Conservation (phyloP, 371 early-diverging fungal genomes). For the Mucor sp. region DNA sequence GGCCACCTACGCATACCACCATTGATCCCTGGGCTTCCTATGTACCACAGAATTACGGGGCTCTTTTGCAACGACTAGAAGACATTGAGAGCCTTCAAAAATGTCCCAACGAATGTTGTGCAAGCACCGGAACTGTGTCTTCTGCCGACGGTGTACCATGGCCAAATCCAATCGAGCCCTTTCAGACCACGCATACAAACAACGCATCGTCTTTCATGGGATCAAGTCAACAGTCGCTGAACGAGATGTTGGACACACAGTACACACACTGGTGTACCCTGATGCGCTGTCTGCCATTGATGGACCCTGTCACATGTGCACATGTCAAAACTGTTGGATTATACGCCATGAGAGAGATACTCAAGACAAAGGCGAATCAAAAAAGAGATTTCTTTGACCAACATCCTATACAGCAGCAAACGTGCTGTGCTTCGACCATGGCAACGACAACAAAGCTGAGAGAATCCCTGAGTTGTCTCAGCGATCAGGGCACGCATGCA, state of each 20-base stretch:
- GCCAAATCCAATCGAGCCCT: conserved; percentile 29
- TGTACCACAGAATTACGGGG: conserved; percentile 33
- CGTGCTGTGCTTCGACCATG: not conserved
- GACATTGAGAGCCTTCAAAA: conserved; percentile 17
- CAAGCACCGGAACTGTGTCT: conserved; percentile 7
- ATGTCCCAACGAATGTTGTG: conserved; percentile 16
- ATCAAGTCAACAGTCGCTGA: not conserved
- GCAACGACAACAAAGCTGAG: conserved; percentile 3
- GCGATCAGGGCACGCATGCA: not conserved
- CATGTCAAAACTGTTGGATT: conserved; percentile 37
- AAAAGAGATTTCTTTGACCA: conserved; percentile 3
- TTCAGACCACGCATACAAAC: not conserved
- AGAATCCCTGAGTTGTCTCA: conserved; percentile 12
- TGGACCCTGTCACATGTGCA: conserved; percentile 29
- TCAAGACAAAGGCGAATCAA: conserved; percentile 24
- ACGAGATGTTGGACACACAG: conserved; percentile 15
- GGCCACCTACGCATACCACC: not conserved
- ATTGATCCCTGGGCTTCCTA: conserved; percentile 38
- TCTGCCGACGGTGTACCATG: conserved; percentile 32
- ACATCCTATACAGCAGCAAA: not conserved
- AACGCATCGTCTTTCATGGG: not conserved
- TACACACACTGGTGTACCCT: conserved; percentile 47
- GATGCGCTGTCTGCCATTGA: conserved; percentile 37
- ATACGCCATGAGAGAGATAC: conserved; percentile 42
- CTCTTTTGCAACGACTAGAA: conserved; percentile 24